Conservation (phyloP, 495 filamentous ascomycete genomes). For the Margaritispora aquatica region DNA sequence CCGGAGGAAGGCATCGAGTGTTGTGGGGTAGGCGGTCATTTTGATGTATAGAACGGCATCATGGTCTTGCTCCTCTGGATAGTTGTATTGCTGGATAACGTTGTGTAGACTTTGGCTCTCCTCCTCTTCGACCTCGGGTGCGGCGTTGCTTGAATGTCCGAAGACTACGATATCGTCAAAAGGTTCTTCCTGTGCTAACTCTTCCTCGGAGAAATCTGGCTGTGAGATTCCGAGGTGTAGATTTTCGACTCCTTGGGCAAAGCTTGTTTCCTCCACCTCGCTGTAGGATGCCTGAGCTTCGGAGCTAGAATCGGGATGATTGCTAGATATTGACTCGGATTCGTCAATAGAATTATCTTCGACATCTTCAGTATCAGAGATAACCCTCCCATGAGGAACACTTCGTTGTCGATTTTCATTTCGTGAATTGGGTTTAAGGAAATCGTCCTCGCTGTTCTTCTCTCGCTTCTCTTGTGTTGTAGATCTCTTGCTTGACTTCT, state of each 20-base stretch:
- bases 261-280: background rate
- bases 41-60: conserved; percentile 31
- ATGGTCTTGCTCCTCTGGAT: background rate
- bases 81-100: background rate
- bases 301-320: background rate
- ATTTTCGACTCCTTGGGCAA: background rate
- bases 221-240: background rate
- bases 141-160: background rate
- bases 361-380: no score
- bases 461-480: background rate
- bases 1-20: conserved; percentile 29
- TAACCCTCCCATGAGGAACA: no score
- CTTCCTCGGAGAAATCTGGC: background rate
- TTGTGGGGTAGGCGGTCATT: conserved; percentile 37
- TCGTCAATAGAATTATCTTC: background rate
- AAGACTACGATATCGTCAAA: background rate
- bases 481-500: background rate
- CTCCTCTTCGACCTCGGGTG: background rate
- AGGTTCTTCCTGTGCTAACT: background rate
- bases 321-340: background rate
- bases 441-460: no score
- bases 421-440: no score
- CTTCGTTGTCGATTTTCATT: no score
- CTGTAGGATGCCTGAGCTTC: background rate
- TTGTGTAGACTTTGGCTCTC: background rate